phyloP scores from a whole-genome alignment of 1,284 basidiomycete species.

The Irpex sp. region DNA sequence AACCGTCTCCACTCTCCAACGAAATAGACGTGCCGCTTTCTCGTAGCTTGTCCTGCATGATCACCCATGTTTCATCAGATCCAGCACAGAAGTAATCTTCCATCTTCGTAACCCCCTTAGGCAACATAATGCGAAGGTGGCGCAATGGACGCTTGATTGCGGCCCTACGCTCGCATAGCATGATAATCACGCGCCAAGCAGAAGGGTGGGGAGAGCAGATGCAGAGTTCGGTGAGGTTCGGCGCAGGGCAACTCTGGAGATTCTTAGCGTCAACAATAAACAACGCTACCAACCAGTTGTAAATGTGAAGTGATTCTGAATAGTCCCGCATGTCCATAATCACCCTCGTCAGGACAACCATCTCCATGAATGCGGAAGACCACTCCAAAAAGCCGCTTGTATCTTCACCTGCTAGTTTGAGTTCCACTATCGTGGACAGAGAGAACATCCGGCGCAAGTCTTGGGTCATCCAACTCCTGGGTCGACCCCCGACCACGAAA shows the following conservation, averaged over 20 bases:
- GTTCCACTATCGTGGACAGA: neutral
- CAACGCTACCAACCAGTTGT: conserved; percentile 6
- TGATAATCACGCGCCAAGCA: neutral
- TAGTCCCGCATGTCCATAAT: neutral
- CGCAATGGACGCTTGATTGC: neutral
- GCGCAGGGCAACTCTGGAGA: conserved; percentile 2
- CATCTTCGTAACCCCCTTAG: neutral
- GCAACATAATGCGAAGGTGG: neutral
- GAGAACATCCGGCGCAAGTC: neutral
- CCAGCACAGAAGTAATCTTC: too few species aligned
- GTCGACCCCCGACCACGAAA: too few species aligned
- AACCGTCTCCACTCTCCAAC: too few species aligned
- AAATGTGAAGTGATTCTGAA: too few species aligned
- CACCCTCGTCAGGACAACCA: neutral
- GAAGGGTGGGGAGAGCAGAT: conserved; percentile 2
- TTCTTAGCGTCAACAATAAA: neutral
- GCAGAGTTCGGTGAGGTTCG: neutral
- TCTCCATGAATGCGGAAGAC: neutral
- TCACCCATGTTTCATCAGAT: too few species aligned
- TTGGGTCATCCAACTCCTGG: too few species aligned
- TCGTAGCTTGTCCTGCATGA: too few species aligned
- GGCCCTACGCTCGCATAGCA: neutral
- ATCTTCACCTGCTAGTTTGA: conserved; percentile 4
- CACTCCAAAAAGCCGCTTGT: conserved; percentile 1
- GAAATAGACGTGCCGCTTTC: too few species aligned